Percentiles rank a stretch among this genome's conserved stretches.
These are phyloP conservation scores for Mortierella sp. DNA, from an alignment of 371 early-diverging fungal species.

Conservation along the genomic window DNA sequence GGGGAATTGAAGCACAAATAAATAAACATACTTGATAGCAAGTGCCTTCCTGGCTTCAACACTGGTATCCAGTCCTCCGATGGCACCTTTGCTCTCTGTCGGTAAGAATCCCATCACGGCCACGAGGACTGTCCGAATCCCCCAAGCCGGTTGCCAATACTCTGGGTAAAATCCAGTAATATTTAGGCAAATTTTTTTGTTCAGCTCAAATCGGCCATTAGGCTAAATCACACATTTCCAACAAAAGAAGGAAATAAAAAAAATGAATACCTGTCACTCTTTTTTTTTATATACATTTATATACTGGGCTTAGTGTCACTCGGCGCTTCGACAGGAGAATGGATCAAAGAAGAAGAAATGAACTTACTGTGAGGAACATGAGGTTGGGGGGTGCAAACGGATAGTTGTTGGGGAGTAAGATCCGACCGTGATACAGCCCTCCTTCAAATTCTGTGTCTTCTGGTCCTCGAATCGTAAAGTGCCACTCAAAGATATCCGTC, in stretches of 20 bases:
- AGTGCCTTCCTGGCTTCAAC: slow-evolving; percentile 70
- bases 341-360: neutral
- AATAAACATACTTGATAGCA: slow-evolving; percentile 65
- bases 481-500: slow-evolving; percentile 91
- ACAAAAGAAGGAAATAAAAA: neutral
- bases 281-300: neutral
- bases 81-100: slow-evolving; percentile 80
- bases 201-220: slow-evolving; percentile 90
- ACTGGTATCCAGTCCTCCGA: slow-evolving; percentile 85
- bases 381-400: slow-evolving; percentile 95
- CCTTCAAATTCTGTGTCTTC: slow-evolving; percentile 86
- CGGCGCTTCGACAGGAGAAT: neutral
- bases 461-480: slow-evolving; percentile 94
- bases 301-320: neutral
- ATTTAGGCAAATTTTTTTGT: slow-evolving; percentile 92
- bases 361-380: slow-evolving; percentile 82
- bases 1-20: neutral
- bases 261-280: neutral
- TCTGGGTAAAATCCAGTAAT: slow-evolving; percentile 95
- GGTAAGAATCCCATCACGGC: slow-evolving; percentile 86
- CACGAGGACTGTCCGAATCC: slow-evolving; percentile 87
- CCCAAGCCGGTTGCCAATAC: slow-evolving; percentile 96
- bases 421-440: slow-evolving; percentile 86
- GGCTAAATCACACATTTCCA: slow-evolving; percentile 58
- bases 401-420: slow-evolving; percentile 87